Percentiles rank a stretch among this genome's conserved stretches.
These are phyloP conservation scores for Dictyostelium intermedium DNA, from an alignment of 78 protist species.

Conservation along the genomic window DNA sequence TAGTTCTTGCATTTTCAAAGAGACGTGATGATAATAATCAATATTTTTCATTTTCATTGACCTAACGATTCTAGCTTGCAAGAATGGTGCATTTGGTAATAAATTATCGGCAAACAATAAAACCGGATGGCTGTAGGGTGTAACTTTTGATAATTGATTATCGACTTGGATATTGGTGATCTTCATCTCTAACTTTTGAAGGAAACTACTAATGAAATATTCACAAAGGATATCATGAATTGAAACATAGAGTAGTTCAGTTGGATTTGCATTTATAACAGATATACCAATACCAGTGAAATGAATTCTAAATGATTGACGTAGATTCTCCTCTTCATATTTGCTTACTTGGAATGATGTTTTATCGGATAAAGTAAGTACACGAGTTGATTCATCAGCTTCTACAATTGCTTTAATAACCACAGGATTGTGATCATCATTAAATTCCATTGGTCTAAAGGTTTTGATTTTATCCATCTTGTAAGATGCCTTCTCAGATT, in stretches of 20 bases:
- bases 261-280: conserved; percentile 59
- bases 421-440: background rate
- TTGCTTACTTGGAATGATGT: background rate
- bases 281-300: conserved; percentile 70
- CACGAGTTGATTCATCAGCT: conserved; percentile 74
- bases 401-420: conserved; percentile 35
- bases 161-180: conserved; percentile 64
- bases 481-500: background rate
- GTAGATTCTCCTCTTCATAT: conserved; percentile 47
- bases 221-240: conserved; percentile 33
- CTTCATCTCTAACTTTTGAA: conserved; percentile 45
- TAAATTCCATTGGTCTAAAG: conserved; percentile 56
- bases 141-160: conserved; percentile 68
- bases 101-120: conserved; percentile 16
- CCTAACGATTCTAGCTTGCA: conserved; percentile 10
- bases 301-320: conserved; percentile 42
- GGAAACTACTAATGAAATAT: conserved; percentile 22
- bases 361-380: conserved; percentile 13
- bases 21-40: conserved; percentile 66
- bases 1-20: conserved; percentile 43
- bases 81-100: background rate
- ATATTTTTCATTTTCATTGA: conserved; percentile 59
- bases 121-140: conserved; percentile 65
- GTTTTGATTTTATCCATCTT: conserved; percentile 58
- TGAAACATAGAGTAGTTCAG: conserved; percentile 56